Evolutionary conservation across 2,329 filamentous ascomycete genomes (phyloP).

Genomic region (Coniochaeta ligniaria): DNA sequence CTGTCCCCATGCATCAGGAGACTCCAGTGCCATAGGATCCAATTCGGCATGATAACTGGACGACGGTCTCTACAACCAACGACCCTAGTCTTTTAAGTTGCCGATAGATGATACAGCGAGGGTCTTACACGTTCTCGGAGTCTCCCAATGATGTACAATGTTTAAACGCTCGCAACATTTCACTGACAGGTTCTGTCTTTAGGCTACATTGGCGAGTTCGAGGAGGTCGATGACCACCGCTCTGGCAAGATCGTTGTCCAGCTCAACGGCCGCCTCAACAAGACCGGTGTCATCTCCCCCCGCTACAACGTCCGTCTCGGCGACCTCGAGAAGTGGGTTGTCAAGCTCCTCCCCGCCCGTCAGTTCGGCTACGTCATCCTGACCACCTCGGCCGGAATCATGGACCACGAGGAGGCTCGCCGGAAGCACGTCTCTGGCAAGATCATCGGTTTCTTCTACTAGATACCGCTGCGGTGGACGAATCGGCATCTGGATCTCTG

Average conservation of each 20-base stretch:
- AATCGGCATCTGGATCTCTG: slow-evolving; percentile 5
- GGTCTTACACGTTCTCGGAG: slow-evolving; percentile 97
- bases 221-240: slow-evolving; percentile 99
- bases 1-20: neutral
- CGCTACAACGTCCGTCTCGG: slow-evolving; percentile 98
- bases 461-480: slow-evolving; percentile 26
- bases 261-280: slow-evolving; percentile 98
- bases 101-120: slow-evolving; percentile 88
- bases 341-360: slow-evolving; percentile 97
- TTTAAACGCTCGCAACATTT: slow-evolving; percentile 92
- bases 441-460: slow-evolving; percentile 99
- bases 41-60: slow-evolving; percentile 99
- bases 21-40: slow-evolving; percentile 1
- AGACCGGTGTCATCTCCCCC: slow-evolving; percentile 98
- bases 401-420: slow-evolving; percentile 99
- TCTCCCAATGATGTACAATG: slow-evolving; percentile 69
- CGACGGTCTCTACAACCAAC: slow-evolving; percentile 77
- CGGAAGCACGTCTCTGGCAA: slow-evolving; percentile 99
- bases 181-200: slow-evolving; percentile 40
- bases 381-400: slow-evolving; percentile 98
- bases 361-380: slow-evolving; percentile 99
- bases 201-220: slow-evolving; percentile 99
- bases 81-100: slow-evolving; percentile 99
- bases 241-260: slow-evolving; percentile 99
- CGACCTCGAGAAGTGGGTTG: slow-evolving; percentile 99